Base-by-base conservation (phyloP, 345 rosid genomes). In the Ceriops zippeliana region DNA sequence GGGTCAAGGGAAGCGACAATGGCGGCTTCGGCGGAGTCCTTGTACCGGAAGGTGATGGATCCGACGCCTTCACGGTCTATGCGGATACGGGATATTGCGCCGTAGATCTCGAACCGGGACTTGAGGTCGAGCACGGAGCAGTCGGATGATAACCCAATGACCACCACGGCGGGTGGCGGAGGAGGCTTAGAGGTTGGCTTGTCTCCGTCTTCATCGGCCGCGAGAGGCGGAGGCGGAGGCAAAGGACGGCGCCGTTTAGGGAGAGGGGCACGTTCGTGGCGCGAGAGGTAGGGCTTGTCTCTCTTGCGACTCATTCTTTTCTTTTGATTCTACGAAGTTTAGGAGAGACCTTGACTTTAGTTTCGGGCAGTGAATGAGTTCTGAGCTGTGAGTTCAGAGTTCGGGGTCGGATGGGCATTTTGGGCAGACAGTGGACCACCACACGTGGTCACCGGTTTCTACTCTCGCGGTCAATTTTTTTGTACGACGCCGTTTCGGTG, bases 51-150 rank as follows among this genome's bases (percentile, higher is more conserved):
- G 0, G 83, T 66, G 63, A 93, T 72, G 76, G 68, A 78, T 9
- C 96, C 96, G 52, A 82, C 79, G 51, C 84, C 85, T 54, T 87
- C 86, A 8, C 85, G 75, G 68, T 87, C 89, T 75, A 90, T 90
- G 54, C 96, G 90, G 73, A 87, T 88, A 66, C 97, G 87, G 49
- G 96, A 90, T 56, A 93, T 86, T 3, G 96, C 56, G 21, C 98
- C 97, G 84, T 90, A 89, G 83, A 93, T 89, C 93, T 89, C 93
- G 85, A 93, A 89, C 72, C 93, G 84, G 5, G 92, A 89, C 80
- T 93, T 93, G 58, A 93, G 83, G 77, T 90, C 97, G 32, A 93
- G 85, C 11, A 93, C 98, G n/a, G 98, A 89, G 68, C 90, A 87
- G 73, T 79, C 75, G 28, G 72, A 70, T 7, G 87, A 68, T 61